These are phyloP conservation scores for Xylaria arbuscula DNA, from an alignment of 2,329 filamentous ascomycete genomes.

Conservation along the genomic window DNA sequence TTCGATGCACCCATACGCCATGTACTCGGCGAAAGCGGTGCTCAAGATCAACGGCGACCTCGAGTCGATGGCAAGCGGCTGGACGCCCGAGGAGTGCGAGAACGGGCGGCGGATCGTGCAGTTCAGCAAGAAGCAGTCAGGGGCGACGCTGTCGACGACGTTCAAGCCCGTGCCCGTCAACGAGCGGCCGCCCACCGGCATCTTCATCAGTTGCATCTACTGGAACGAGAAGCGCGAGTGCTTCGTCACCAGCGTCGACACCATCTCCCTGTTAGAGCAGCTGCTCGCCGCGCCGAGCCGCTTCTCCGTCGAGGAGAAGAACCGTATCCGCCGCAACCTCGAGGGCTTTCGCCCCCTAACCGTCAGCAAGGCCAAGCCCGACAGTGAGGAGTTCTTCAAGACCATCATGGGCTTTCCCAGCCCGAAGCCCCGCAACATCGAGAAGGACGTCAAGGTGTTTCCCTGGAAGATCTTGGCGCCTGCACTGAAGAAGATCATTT, in stretches of 20 bases:
- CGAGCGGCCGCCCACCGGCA: constrained; percentile 83
- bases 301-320: constrained; percentile 98
- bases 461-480: constrained; percentile 90
- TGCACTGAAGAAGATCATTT: constrained; percentile 97
- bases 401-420: constrained; percentile 97
- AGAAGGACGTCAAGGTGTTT: constrained; percentile 99
- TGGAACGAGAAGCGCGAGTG: constrained; percentile 93
- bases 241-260: constrained; percentile 96
- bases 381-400: constrained; percentile 98
- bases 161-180: constrained; percentile 84
- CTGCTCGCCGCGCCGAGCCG: constrained; percentile 79
- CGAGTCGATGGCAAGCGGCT: constrained; percentile 82
- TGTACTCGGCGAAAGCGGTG: constrained; percentile 85
- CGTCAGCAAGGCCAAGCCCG: constrained; percentile 89
- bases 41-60: constrained; percentile 89
- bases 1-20: constrained; percentile 78
- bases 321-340: constrained; percentile 93
- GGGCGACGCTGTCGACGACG: constrained; percentile 81
- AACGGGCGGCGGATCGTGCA: constrained; percentile 86
- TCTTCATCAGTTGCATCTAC: constrained; percentile 97
- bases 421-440: constrained; percentile 96
- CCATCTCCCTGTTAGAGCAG: constrained; percentile 92
- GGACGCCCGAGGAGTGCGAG: constrained; percentile 84
- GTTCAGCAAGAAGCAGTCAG: constrained; percentile 84
- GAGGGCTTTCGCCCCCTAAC: constrained; percentile 94